Evolutionary conservation across 2,329 filamentous ascomycete species (phyloP).

Genomic region (Byssochlamys sp.): DNA sequence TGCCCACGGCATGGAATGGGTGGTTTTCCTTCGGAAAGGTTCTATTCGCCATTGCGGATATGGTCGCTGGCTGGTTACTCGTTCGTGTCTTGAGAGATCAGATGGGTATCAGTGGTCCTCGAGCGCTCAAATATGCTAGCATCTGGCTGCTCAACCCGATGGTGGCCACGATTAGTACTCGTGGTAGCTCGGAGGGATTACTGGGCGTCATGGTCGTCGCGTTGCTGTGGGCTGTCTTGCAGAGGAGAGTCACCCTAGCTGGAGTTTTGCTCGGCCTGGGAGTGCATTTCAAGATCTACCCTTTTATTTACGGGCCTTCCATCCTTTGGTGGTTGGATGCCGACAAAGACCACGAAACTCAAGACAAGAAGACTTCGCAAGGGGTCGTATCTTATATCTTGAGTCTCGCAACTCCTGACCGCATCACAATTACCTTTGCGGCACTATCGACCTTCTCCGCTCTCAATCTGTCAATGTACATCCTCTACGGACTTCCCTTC

Average conservation of each 20-base stretch:
- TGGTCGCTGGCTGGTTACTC: constrained; percentile 75
- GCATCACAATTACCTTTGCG: constrained; percentile 36
- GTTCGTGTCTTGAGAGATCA: constrained; percentile 43
- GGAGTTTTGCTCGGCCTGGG: constrained; percentile 68
- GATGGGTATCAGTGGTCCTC: constrained; percentile 38
- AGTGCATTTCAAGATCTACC: constrained; percentile 98
- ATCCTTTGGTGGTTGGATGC: constrained; percentile 35
- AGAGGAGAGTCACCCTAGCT: constrained; percentile 53
- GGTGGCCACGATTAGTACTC: constrained; percentile 92
- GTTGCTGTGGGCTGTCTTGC: constrained; percentile 70
- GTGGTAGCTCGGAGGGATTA: constrained; percentile 86
- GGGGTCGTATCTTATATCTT: constrained; percentile 10
- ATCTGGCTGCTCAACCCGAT: constrained; percentile 96
- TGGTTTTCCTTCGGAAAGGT: constrained; percentile 81
- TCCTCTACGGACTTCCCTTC: constrained; percentile 68
- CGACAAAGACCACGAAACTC: constrained; percentile 9
- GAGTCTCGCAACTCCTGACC: constrained; percentile 30
- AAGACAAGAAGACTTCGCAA: background rate
- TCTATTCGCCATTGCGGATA: constrained; percentile 72
- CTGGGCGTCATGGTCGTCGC: constrained; percentile 75
- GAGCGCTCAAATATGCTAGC: constrained; percentile 65
- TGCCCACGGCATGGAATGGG: constrained; percentile 59
- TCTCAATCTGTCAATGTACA: constrained; percentile 72
- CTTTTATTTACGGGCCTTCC: constrained; percentile 78
- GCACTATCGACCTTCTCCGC: constrained; percentile 64